Base-by-base conservation (phyloP, 805 yeast genomes). In the Saccharomycopsis sp. region DNA sequence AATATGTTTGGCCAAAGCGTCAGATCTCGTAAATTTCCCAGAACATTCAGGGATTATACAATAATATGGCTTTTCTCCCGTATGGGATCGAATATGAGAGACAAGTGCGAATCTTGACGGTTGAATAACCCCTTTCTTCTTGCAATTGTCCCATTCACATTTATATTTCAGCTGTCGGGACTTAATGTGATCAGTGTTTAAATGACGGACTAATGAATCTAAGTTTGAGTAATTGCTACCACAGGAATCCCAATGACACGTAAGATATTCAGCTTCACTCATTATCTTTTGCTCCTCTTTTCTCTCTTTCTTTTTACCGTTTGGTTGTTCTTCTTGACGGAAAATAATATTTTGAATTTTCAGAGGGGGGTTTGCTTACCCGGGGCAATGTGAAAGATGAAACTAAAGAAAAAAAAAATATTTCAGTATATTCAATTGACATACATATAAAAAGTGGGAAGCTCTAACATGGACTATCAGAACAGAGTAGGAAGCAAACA, bases 401-500 rank as follows among this genome's bases (percentile, higher is more conserved):
- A 27, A n/a, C 31, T 11, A 27, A n/a, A 27, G n/a, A n/a, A 26
- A 26, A 13, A 26, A 26, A 26, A 26, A 26, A n/a, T n/a, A n/a
- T n/a, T n/a, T n/a, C n/a, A n/a, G n/a, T n/a, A n/a, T n/a, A n/a
- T n/a, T n/a, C n/a, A n/a, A n/a, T n/a, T n/a, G n/a, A n/a, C n/a
- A n/a, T n/a, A n/a, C n/a, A n/a, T n/a, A n/a, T n/a, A n/a, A n/a
- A n/a, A n/a, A n/a, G n/a, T n/a, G n/a, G n/a, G n/a, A n/a, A n/a
- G n/a, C n/a, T n/a, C n/a, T n/a, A n/a, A n/a, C n/a, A 88, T 88
- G 97, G 96, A 88, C 60, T 85, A 85, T 58, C 89, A 86, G 51
- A 85, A 84, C 54, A 65, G 96, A 56, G 94, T 85, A 2, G 96
- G 96, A 37, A 82, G 95, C 4, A 88, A 88, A 63, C 79, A 85